Base-by-base conservation (phyloP, 257 asterid genomes). In the Sherardia arvensis region DNA sequence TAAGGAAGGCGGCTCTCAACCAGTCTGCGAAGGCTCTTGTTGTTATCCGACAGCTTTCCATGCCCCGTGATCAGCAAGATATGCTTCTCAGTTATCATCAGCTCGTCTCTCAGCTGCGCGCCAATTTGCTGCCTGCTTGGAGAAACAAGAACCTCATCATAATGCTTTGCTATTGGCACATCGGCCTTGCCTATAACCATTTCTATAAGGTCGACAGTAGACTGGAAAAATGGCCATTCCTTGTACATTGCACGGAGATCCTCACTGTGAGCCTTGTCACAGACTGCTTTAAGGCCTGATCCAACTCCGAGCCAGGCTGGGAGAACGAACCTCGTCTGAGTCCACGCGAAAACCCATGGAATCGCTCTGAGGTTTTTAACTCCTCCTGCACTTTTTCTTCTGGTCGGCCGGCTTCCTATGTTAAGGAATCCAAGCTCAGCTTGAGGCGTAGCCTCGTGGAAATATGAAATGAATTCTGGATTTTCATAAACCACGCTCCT, bases 271-370 rank as follows among this genome's bases (percentile, higher is more conserved):
- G 95, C 97, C 62, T 70, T 84, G 18, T 89, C 99, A 36, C 97
- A 92, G 15, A 84, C 67, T 9, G 84, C 95, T 73, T 85, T 82
- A 34, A 92, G 74, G 43, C 96, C 95, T 1, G 99, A 84, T 10
- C 99, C 99, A 32, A 92, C 97, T 21, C 99, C 99, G 8, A 92
- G 99, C 99, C 97, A 89, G 26, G 94, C 92, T 27, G 99, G 99
- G 57, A 92, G 93, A 20, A 92, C 96, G 30, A 89, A 82, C 70
- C 98, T 76, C 8, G 99, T 89, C 43, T 92, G 98, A 30, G 98
- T 92, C 99, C 99, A 92, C 0, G 99, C 99, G 47, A 92, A 92
- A 36, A 89, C 69, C 97, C 99, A 92, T 11, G 98, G 97, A 55
- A 92, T 92, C 4, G 97, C 99, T 27, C 97, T 77, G 26, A 92